These are phyloP conservation scores for Colletotrichum lindemuthianum DNA, from an alignment of 2,329 filamentous ascomycete genomes.

Conservation along the genomic window DNA sequence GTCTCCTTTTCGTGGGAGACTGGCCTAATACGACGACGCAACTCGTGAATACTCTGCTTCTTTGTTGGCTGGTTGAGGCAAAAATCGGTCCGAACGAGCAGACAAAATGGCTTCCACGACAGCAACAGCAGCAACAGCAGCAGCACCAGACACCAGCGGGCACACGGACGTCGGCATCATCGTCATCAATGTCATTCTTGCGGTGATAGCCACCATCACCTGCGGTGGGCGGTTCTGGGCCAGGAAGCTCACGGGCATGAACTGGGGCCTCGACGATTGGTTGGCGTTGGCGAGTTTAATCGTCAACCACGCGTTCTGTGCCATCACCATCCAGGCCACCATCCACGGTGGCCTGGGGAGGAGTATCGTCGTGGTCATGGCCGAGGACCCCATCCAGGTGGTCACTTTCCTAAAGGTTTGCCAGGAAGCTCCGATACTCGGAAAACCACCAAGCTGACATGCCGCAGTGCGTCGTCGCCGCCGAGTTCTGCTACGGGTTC, in stretches of 20 bases:
- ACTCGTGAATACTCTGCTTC: background rate
- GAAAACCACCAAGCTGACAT: background rate
- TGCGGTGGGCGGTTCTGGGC: slow-evolving; percentile 19
- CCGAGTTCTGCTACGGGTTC: slow-evolving; percentile 32
- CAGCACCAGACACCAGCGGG: background rate
- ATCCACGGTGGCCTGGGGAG: slow-evolving; percentile 13
- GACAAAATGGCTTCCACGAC: slow-evolving; percentile 13
- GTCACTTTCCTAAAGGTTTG: slow-evolving; percentile 14
- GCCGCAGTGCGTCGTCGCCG: slow-evolving; percentile 6
- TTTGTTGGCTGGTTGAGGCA: background rate
- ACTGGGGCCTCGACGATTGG: slow-evolving; percentile 24
- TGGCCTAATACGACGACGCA: background rate
- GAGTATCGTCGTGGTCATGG: slow-evolving; percentile 17
- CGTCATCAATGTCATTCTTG: slow-evolving; percentile 19
- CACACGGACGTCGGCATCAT: slow-evolving; percentile 9
- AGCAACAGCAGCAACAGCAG: background rate
- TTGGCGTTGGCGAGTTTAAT: slow-evolving; percentile 8
- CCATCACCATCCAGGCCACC: slow-evolving; percentile 1
- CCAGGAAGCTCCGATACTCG: no score
- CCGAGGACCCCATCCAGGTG: slow-evolving; percentile 10
- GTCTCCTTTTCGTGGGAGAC: background rate
- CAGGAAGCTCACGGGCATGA: slow-evolving; percentile 19
- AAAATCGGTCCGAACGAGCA: background rate
- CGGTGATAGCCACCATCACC: slow-evolving; percentile 17
- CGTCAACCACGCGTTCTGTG: slow-evolving; percentile 18